Conservation (phyloP, 2,329 filamentous ascomycete genomes). For the Claviceps sp. region DNA sequence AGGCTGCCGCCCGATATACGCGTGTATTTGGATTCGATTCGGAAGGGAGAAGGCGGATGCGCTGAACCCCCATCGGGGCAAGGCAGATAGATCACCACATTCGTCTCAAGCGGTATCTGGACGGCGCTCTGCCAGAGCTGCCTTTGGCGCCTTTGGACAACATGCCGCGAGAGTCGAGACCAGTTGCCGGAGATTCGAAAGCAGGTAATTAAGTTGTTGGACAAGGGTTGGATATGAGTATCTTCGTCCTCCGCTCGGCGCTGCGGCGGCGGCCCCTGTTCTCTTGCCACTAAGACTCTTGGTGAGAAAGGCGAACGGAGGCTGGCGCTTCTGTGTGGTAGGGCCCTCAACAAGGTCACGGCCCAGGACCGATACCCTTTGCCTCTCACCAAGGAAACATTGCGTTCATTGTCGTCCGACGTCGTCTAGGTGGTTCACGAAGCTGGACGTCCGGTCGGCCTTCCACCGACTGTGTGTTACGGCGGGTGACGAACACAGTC, state of each 20-base stretch:
- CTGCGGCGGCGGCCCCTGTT: too few relatives aligned
- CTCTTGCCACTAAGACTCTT: too few relatives aligned
- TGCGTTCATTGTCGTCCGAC: background rate
- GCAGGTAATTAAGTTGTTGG: background rate
- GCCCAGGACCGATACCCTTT: background rate
- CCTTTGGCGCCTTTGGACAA: background rate
- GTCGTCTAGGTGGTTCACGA: background rate
- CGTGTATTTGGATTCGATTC: too few relatives aligned
- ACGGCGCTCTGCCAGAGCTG: too few relatives aligned
- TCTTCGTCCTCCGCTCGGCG: background rate
- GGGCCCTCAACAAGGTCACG: background rate
- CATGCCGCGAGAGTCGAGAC: background rate
- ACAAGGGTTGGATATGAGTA: background rate
- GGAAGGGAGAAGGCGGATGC: too few relatives aligned
- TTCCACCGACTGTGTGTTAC: background rate
- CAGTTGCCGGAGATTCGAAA: background rate
- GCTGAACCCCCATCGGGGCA: too few relatives aligned
- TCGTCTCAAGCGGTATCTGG: too few relatives aligned
- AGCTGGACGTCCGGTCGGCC: background rate
- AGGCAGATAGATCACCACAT: too few relatives aligned
- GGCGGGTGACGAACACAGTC: too few relatives aligned
- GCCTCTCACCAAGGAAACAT: background rate
- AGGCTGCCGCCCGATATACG: too few relatives aligned
- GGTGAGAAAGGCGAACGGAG: background rate
- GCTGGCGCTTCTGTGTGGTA: background rate